Evolutionary conservation across 306 rosid genomes (phyloP).

Genomic region (Abrus precatorius): DNA sequence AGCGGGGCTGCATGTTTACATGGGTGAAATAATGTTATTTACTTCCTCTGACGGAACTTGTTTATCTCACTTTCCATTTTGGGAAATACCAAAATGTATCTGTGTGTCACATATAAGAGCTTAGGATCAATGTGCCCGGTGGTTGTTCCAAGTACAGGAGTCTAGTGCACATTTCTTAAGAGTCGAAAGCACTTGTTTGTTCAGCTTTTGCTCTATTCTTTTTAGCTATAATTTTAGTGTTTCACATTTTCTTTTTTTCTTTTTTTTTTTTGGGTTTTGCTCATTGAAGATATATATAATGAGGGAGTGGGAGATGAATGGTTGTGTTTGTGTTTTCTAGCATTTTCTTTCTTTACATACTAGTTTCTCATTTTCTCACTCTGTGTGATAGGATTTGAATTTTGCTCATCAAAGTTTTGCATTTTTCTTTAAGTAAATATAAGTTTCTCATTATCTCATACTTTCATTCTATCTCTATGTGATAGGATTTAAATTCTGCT

Average conservation of each 20-base stretch:
- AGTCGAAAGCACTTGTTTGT: not conserved
- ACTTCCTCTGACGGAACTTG: constrained; percentile 24
- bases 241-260: constrained; percentile 11
- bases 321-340: constrained; percentile 11
- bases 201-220: not conserved
- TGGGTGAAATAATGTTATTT: constrained; percentile 14
- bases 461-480: not conserved
- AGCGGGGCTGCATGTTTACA: constrained; percentile 22
- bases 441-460: constrained; percentile 31
- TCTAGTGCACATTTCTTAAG: not conserved
- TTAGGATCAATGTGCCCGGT: constrained; percentile 18
- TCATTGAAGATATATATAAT: not conserved
- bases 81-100: constrained; percentile 4
- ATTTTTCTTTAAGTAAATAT: not conserved
- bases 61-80: constrained; percentile 30
- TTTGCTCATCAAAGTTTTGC: constrained; percentile 98
- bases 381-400: constrained; percentile 74
- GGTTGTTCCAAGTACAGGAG: not conserved
- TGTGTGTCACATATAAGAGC: not conserved
- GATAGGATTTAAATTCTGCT: constrained; percentile 90
- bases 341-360: constrained; percentile 9
- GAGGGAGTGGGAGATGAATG: constrained; percentile 17
- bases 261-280: not conserved
- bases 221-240: not conserved
- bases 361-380: constrained; percentile 37